Conservation (phyloP, 2,329 filamentous ascomycete genomes). For the Diaporthe ampelina region DNA sequence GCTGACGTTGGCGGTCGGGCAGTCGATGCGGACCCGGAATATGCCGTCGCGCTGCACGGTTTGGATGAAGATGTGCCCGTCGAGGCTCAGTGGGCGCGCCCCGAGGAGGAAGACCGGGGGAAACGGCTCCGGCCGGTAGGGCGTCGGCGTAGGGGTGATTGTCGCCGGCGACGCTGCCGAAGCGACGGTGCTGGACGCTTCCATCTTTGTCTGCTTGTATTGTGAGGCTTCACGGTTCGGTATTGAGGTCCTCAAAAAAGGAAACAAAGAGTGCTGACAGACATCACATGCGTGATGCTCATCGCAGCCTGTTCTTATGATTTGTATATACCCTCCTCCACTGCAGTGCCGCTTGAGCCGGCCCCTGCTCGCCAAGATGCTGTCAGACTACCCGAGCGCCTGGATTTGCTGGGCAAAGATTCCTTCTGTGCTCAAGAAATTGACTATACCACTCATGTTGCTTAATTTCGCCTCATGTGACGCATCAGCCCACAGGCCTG, state of each 20-base stretch:
- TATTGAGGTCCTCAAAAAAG: too few relatives aligned
- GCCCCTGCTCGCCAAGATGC: slow-evolving; percentile 16
- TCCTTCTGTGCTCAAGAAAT: not conserved
- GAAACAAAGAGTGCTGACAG: not conserved
- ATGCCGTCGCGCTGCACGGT: too few relatives aligned
- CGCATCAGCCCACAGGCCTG: not conserved
- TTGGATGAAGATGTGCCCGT: not conserved
- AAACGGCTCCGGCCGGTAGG: not conserved
- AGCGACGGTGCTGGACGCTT: not conserved
- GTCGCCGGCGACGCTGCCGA: not conserved
- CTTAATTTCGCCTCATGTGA: not conserved
- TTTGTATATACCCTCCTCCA: too few relatives aligned
- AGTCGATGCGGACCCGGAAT: not conserved
- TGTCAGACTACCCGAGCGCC: not conserved
- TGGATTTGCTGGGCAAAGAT: not conserved
- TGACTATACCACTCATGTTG: not conserved
- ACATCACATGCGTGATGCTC: not conserved
- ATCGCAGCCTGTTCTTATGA: not conserved
- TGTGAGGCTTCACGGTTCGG: not conserved
- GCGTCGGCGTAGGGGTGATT: not conserved
- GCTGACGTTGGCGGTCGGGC: not conserved
- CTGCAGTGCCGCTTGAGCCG: not conserved
- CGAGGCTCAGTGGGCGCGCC: slow-evolving; percentile 8
- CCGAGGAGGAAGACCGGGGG: not conserved
- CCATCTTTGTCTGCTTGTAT: not conserved